Evolutionary conservation across 164 flowering plant genomes (phyloP).

Genomic region (Houttuynia cordata): DNA sequence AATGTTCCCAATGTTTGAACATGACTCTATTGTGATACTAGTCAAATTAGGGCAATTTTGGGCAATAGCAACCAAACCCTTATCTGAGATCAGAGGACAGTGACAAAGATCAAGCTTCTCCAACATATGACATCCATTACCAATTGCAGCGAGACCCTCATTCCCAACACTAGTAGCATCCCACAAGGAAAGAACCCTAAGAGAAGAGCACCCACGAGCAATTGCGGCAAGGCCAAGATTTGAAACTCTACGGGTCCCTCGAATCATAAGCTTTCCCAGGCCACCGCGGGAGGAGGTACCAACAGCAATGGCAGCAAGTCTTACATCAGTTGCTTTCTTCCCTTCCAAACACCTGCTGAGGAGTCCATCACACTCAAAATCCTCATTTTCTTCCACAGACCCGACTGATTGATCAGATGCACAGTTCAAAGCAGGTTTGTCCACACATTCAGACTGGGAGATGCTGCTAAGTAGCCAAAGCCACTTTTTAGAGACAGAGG

Average conservation of each 20-base stretch:
- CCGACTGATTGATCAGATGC: background rate
- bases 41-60: conserved; percentile 52
- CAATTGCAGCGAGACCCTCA: conserved; percentile 56
- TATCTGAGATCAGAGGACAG: conserved; percentile 54
- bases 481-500: conserved; percentile 79
- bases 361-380: conserved; percentile 33
- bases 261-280: conserved; percentile 57
- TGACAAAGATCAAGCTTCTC: conserved; percentile 68
- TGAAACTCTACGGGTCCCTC: conserved; percentile 44
- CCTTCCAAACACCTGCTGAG: conserved; percentile 67
- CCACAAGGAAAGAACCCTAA: conserved; percentile 63
- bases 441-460: conserved; percentile 26
- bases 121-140: conserved; percentile 47
- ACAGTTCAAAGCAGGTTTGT: conserved; percentile 4
- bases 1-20: conserved; percentile 50
- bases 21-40: conserved; percentile 48
- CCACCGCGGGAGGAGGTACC: conserved; percentile 60
- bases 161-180: conserved; percentile 45
- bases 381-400: conserved; percentile 14
- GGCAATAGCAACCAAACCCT: conserved; percentile 60
- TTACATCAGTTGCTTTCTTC: conserved; percentile 58
- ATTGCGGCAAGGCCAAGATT: conserved; percentile 46
- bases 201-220: conserved; percentile 59
- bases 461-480: conserved; percentile 46
- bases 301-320: conserved; percentile 73